Base-by-base conservation (phyloP, 306 rosid species). In the Malus sylvestris region DNA sequence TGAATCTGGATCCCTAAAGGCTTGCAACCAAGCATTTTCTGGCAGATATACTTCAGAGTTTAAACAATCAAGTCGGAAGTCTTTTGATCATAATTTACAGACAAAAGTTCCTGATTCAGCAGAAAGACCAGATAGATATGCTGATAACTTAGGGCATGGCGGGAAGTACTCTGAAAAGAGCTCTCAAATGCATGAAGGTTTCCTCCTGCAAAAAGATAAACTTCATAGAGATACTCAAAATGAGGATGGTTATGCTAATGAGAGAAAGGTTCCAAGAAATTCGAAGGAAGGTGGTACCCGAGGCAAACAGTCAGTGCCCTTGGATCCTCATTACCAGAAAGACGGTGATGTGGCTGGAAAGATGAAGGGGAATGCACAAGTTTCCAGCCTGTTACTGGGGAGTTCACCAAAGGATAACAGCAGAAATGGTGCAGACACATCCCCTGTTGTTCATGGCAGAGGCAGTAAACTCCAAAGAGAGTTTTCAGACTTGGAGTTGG, bases 401-500 rank as follows among this genome's bases (percentile, higher is more conserved):
- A 45, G 84, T 70, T 89, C 91, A 0, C 95, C 96, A 13, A 90
- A 78, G 76, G 89, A 84, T 70, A 86, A 74, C 20, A 32, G 32
- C 70, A 83, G 80, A 81, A 30, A 29, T 67, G 81, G 89, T 81
- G 83, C 66, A 45, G 77, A 81, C 61, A 79, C 76, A 82, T 92
- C 92, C 69, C 94, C 96, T 73, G 76, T 70, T 77, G 67, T 78
- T 77, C 87, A 89, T 84, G 97, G 92, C 70, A 89, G 78, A 78
- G 92, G 85, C 76, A 77, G 86, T 76, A 66, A 76, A 70, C 98
- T 95, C 81, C 97, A 89, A 81, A 83, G 97, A 88, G 97, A 90
- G 87, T 79, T 77, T 83, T 95, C 99, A 73, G 99, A 95, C 77
- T 85, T 90, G 86, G 97, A 95, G 85, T 74, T 95, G 83, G 99